Conservation (phyloP, 352 stramenopile genomes). For the Pythium pyrilobum region DNA sequence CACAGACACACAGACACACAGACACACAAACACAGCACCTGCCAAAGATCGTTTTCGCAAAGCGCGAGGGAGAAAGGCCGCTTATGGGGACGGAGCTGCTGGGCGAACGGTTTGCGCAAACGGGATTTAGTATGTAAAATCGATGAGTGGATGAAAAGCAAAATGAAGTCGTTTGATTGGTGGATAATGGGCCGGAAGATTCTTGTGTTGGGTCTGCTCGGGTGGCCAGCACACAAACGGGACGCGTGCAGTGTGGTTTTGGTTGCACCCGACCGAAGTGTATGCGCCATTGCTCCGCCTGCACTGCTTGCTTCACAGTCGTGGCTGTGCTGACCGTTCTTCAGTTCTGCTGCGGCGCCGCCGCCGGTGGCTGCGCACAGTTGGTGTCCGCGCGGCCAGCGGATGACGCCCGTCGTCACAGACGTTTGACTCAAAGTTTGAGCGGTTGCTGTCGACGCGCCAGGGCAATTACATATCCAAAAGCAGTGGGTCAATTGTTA, state of each 20-base stretch:
- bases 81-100: not conserved
- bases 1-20: too few species aligned
- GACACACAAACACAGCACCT: too few species aligned
- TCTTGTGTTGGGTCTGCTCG: constrained; percentile 14
- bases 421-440: too few species aligned
- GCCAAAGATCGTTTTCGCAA: constrained; percentile 32
- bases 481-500: too few species aligned
- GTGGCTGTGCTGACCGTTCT: not conserved
- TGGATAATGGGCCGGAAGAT: constrained; percentile 15
- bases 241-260: not conserved
- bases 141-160: constrained; percentile 10
- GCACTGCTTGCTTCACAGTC: not conserved
- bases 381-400: too few species aligned
- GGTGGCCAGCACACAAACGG: constrained; percentile 2
- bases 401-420: too few species aligned
- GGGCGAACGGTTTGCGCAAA: constrained; percentile 22
- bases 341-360: too few species aligned
- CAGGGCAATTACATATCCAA: too few species aligned
- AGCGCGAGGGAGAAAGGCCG: constrained; percentile 12
- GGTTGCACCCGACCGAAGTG: constrained; percentile 8
- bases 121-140: constrained; percentile 3
- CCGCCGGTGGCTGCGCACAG: too few species aligned
- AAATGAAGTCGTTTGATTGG: constrained; percentile 5
- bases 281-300: constrained; percentile 18
- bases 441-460: too few species aligned